phyloP scores from a whole-genome alignment of 768 basidiomycete genomes.

The Podaxis sp. region DNA sequence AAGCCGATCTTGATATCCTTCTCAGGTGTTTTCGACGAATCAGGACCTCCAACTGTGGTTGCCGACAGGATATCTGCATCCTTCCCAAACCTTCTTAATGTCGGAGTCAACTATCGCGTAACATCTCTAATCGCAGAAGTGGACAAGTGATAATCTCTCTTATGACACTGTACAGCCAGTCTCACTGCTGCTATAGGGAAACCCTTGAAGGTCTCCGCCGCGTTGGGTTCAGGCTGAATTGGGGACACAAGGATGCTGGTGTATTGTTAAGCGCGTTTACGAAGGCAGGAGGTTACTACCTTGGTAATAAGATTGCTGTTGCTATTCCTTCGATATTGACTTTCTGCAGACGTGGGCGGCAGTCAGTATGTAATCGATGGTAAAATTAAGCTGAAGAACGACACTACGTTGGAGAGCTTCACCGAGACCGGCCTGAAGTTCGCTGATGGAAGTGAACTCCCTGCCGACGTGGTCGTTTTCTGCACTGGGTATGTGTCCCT shows the following conservation, averaged over 20 bases:
- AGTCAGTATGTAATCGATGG: conserved; percentile 56
- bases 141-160: conserved; percentile 4
- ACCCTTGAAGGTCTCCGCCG: conserved; percentile 9
- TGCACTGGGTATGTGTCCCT: conserved; percentile 33
- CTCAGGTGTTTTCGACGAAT: conserved; percentile 37
- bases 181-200: neutral
- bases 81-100: conserved; percentile 29
- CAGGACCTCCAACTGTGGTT: conserved; percentile 39
- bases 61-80: conserved; percentile 44
- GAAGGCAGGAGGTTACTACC: conserved; percentile 14
- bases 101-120: conserved; percentile 11
- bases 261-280: conserved; percentile 4
- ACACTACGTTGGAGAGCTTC: conserved; percentile 39
- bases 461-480: conserved; percentile 32
- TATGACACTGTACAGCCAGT: neutral
- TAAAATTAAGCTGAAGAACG: conserved; percentile 65
- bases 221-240: conserved; percentile 13
- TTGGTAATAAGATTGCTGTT: neutral
- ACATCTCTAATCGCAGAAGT: neutral
- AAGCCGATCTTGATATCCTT: neutral
- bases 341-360: conserved; percentile 42
- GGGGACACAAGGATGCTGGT: conserved; percentile 13
- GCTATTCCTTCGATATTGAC: neutral
- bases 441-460: conserved; percentile 37
- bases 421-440: conserved; percentile 37